phyloP scores from a whole-genome alignment of 768 basidiomycete genomes.

The Saitozyma podzolica region DNA sequence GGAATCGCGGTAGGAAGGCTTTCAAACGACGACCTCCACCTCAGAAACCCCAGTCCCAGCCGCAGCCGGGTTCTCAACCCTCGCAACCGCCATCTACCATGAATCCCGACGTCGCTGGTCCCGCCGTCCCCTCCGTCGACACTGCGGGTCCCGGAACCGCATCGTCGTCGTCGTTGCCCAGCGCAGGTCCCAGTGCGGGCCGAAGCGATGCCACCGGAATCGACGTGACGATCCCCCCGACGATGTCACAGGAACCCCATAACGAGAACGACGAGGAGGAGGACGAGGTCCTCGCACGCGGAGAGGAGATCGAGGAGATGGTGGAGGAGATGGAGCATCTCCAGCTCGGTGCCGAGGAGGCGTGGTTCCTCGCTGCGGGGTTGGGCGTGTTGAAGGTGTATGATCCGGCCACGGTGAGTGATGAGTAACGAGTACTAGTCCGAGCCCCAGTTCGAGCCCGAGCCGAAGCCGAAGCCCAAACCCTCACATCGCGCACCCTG shows the following conservation, averaged over 20 bases:
- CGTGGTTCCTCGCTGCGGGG: slow-evolving; percentile 82
- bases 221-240: too few species aligned
- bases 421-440: slow-evolving; percentile 53
- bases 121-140: neutral
- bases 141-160: neutral
- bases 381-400: slow-evolving; percentile 76
- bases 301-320: slow-evolving; percentile 55
- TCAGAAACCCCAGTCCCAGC: slow-evolving; percentile 6
- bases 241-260: neutral
- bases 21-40: slow-evolving; percentile 27
- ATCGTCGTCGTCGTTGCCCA: neutral
- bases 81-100: neutral
- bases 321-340: slow-evolving; percentile 82
- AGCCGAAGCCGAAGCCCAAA: too few species aligned
- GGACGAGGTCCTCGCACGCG: slow-evolving; percentile 53
- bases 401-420: slow-evolving; percentile 65
- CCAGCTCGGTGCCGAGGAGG: slow-evolving; percentile 83
- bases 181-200: too few species aligned
- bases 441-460: too few species aligned
- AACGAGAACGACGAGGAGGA: slow-evolving; percentile 55
- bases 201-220: too few species aligned
- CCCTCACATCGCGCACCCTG: too few species aligned
- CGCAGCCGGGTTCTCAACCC: neutral
- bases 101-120: neutral
- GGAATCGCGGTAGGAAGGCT: slow-evolving; percentile 42